Percentiles rank a stretch among this genome's conserved stretches.
Evolutionary conservation across 129 eudicot species (phyloP).

Genomic region (Flaveria brownii): DNA sequence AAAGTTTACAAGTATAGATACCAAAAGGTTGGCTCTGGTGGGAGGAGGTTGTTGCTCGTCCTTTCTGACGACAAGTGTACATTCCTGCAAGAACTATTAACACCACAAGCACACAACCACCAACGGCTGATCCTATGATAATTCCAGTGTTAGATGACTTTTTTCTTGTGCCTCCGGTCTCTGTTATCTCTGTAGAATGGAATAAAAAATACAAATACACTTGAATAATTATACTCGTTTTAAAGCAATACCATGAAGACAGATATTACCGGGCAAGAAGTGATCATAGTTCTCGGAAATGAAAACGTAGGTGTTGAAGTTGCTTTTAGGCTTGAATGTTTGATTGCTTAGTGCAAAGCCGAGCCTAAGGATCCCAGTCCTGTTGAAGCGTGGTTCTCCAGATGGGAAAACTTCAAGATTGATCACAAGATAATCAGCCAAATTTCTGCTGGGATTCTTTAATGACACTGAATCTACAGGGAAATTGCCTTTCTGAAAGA

Average conservation of each 20-base stretch:
- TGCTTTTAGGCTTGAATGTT: slow-evolving; percentile 44
- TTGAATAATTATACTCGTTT: neutral
- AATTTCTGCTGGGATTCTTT: slow-evolving; percentile 38
- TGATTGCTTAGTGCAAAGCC: slow-evolving; percentile 54
- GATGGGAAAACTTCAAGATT: slow-evolving; percentile 56
- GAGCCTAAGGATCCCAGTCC: slow-evolving; percentile 42
- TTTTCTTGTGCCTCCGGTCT: neutral
- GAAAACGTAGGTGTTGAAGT: slow-evolving; percentile 54
- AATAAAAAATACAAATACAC: neutral
- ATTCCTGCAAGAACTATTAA: slow-evolving; percentile 10
- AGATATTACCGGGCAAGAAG: slow-evolving; percentile 38
- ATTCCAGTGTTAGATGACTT: slow-evolving; percentile 35
- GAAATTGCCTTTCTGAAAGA: slow-evolving; percentile 29
- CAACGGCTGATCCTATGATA: slow-evolving; percentile 40
- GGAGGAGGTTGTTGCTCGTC: slow-evolving; percentile 40
- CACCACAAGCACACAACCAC: slow-evolving; percentile 41
- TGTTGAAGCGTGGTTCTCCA: slow-evolving; percentile 49
- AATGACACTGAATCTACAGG: slow-evolving; percentile 59
- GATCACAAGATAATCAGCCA: slow-evolving; percentile 45
- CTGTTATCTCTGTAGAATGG: slow-evolving; percentile 14
- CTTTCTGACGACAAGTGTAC: slow-evolving; percentile 46
- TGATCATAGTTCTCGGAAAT: slow-evolving; percentile 32
- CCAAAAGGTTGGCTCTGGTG: slow-evolving; percentile 48
- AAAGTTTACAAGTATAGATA: slow-evolving; percentile 9
- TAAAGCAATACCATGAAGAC: neutral